A percentile compares a stretch with the other conserved stretches of the same genome.
These are phyloP conservation scores for Butyriboletus loyo DNA, from an alignment of 768 basidiomycete genomes.

Conservation along the genomic window DNA sequence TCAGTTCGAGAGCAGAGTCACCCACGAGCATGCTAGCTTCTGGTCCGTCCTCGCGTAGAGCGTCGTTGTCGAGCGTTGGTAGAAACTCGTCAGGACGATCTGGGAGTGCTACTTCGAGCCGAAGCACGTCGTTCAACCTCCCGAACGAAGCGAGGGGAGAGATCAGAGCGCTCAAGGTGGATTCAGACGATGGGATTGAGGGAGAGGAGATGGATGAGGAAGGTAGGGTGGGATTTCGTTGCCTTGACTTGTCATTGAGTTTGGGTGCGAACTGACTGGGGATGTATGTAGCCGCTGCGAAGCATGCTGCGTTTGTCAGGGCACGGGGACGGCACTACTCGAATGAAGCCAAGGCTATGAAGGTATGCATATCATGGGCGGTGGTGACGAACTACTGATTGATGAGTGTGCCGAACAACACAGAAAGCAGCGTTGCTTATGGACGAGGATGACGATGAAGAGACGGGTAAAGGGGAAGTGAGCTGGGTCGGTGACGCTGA, in stretches of 20 bases:
- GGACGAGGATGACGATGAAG: slow-evolving; percentile 55
- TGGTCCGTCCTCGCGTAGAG: slow-evolving; percentile 68
- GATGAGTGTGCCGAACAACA: slow-evolving; percentile 7
- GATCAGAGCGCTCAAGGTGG: slow-evolving; percentile 44
- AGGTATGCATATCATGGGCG: slow-evolving; percentile 44
- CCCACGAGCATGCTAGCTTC: slow-evolving; percentile 61
- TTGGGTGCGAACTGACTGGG: slow-evolving; percentile 1
- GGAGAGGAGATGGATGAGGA: slow-evolving; percentile 90
- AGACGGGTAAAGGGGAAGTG: not conserved
- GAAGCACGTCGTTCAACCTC: slow-evolving; percentile 82
- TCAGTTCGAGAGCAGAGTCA: slow-evolving; percentile 47
- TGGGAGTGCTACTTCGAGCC: slow-evolving; percentile 62
- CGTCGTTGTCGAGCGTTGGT: slow-evolving; percentile 67
- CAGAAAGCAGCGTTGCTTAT: slow-evolving; percentile 66
- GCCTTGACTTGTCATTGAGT: no score
- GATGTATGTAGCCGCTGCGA: slow-evolving; percentile 62
- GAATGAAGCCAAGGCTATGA: slow-evolving; percentile 92
- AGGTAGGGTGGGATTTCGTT: slow-evolving; percentile 42
- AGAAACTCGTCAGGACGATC: slow-evolving; percentile 54
- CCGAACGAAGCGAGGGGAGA: slow-evolving; percentile 65
- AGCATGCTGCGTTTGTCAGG: slow-evolving; percentile 77
- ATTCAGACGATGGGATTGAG: slow-evolving; percentile 54
- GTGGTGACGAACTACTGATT: not conserved
- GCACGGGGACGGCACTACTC: slow-evolving; percentile 85
- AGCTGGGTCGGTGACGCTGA: slow-evolving; percentile 9